phyloP scores from a whole-genome alignment of 2,329 filamentous ascomycete genomes.

The Arthroderma sp. region DNA sequence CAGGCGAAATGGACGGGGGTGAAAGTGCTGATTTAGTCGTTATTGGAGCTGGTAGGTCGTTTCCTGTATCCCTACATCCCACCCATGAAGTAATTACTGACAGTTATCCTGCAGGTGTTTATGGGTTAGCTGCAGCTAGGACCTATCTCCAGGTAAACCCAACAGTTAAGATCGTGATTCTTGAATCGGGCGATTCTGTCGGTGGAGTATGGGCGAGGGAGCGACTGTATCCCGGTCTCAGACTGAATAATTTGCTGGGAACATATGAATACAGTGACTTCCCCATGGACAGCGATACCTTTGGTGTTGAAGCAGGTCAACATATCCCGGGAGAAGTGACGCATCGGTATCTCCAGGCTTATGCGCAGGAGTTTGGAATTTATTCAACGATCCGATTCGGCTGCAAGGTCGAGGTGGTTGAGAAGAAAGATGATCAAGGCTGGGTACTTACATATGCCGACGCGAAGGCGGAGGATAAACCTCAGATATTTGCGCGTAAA shows the following conservation, averaged over 20 bases:
- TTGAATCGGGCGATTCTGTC: conserved; percentile 44
- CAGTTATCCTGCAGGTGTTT: conserved; percentile 26
- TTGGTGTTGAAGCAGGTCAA: conserved; percentile 36
- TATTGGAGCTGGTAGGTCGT: conserved; percentile 37
- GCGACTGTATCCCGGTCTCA: conserved; percentile 53
- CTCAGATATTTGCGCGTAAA: conserved; percentile 28
- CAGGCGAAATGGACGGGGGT: background rate
- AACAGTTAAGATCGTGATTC: conserved; percentile 40
- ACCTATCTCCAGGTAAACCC: conserved; percentile 49
- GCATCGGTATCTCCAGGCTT: conserved; percentile 45
- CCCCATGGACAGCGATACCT: conserved; percentile 48
- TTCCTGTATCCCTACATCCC: background rate
- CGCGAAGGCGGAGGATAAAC: conserved; percentile 1
- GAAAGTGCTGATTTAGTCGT: conserved; percentile 22
- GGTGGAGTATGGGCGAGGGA: conserved; percentile 60
- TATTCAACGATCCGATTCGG: conserved; percentile 34
- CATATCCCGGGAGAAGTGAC: conserved; percentile 48
- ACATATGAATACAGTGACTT: conserved; percentile 64
- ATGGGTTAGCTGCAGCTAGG: conserved; percentile 49
- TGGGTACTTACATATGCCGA: conserved; percentile 12
- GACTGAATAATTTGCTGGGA: conserved; percentile 60
- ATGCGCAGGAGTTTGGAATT: conserved; percentile 41
- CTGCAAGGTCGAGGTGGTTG: conserved; percentile 36
- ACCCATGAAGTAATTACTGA: background rate
- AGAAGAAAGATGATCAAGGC: conserved; percentile 19